Percentiles rank a stretch among this genome's conserved stretches.
Conservation (phyloP, 2,329 filamentous ascomycete genomes). For the Diaporthe citriasiana region DNA sequence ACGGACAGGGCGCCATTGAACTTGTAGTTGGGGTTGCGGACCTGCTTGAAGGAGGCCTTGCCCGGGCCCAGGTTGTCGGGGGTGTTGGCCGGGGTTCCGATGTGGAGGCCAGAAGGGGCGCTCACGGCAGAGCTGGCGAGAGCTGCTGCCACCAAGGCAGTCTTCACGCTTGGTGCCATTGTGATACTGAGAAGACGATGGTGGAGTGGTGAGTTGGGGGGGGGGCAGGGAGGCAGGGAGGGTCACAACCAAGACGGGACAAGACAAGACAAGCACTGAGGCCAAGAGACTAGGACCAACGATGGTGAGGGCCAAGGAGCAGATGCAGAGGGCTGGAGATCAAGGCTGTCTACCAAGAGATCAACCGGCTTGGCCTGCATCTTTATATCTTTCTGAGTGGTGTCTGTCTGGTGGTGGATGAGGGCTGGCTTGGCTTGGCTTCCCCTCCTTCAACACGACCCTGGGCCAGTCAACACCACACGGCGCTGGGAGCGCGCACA, state of each 20-base stretch:
- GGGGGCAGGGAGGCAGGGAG: slow-evolving; percentile 2
- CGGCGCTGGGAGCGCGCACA: too few relatives aligned
- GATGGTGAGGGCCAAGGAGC: slow-evolving; percentile 35
- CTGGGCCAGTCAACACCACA: not conserved
- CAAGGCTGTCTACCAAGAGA: not conserved
- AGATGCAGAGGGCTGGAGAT: slow-evolving; percentile 22
- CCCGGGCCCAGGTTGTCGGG: slow-evolving; percentile 24
- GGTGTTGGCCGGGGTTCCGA: slow-evolving; percentile 33
- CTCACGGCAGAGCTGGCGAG: slow-evolving; percentile 36
- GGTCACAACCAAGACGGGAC: slow-evolving; percentile 30
- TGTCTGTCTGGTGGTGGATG: not conserved
- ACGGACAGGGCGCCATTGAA: slow-evolving; percentile 42
- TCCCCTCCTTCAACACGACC: not conserved
- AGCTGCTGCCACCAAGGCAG: slow-evolving; percentile 31
- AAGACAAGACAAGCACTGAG: slow-evolving; percentile 28
- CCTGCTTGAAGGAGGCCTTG: slow-evolving; percentile 40
- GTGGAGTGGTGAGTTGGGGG: not conserved
- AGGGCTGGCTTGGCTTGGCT: not conserved
- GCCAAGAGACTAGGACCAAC: slow-evolving; percentile 23
- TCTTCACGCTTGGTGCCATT: slow-evolving; percentile 32
- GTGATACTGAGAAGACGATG: not conserved
- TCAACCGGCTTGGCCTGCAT: slow-evolving; percentile 17
- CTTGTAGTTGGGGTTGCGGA: slow-evolving; percentile 43
- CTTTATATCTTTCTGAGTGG: slow-evolving; percentile 31
- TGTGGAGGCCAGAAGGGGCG: slow-evolving; percentile 28